Base-by-base conservation (phyloP, 1,284 basidiomycete species). In the Boletus hoseneyae region DNA sequence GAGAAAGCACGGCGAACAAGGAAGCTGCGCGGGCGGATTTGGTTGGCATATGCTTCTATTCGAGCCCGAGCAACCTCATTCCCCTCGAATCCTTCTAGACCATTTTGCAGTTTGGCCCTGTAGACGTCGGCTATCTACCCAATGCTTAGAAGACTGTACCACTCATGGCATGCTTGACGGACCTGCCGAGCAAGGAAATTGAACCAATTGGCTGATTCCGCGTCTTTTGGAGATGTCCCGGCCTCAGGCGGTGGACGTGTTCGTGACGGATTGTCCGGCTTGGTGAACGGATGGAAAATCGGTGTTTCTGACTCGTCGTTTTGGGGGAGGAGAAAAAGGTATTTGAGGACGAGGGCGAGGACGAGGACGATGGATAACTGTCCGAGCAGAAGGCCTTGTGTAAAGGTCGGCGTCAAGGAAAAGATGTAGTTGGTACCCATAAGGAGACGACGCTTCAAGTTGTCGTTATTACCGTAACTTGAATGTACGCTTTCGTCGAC, bases 321-420 rank as follows among this genome's bases (percentile, higher is more conserved):
- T 27, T 81, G 74, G 2, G 85, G 79, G 59, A 90, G 85, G 56
- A 92, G 78, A 67, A 91, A 91, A 41, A 92, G 78, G 63, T 90
- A 90, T 64, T 87, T 87, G 68, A 92, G 79, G 56, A 91, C 75
- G 56, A 89, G 71, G 33, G 72, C 73, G 29, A 91, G 75, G 27
- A 92, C 73, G 44, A 83, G 60, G 44, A 91, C 73, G 54, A 92
- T 83, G 32, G 88, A 90, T 30, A 89, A 70, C 62, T 92, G 89
- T 51, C 89, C 89, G 27, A 91, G 68, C 27, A 92, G 72, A 39
- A 92, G 77, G 33, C 89, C 89, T 64, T 91, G 89, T 0, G 89
- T 90, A 67, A 92, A 92, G 2, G 87, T 91, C 1, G 86, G 89
- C 58, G 87, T 81, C 42, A 90, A 72, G 18, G 83, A 83, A 59